Percentiles rank a stretch among this genome's conserved stretches.
phyloP scores from a whole-genome alignment of 2,329 filamentous ascomycete species.

The Verticillium nubilum region DNA sequence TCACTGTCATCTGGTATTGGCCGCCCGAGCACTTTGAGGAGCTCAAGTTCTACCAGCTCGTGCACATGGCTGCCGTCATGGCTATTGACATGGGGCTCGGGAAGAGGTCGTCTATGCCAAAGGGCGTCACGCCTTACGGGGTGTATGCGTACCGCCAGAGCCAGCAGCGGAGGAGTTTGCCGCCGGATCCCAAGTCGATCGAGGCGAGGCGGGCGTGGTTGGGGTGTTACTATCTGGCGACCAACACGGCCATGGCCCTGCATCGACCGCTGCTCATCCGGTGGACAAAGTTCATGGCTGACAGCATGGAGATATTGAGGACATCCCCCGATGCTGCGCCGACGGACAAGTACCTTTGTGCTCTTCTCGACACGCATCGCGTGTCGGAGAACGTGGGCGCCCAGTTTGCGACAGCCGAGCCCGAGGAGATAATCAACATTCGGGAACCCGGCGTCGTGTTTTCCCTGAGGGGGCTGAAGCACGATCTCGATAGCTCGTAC shows the following conservation, averaged over 20 bases:
- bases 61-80: constrained; percentile 77
- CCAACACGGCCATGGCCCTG: constrained; percentile 56
- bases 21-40: constrained; percentile 80
- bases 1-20: constrained; percentile 79
- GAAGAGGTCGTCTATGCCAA: constrained; percentile 27
- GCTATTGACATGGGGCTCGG: constrained; percentile 78
- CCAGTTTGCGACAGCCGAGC: constrained; percentile 64
- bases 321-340: constrained; percentile 48
- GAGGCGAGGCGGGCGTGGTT: constrained; percentile 55
- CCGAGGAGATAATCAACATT: constrained; percentile 46
- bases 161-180: constrained; percentile 32
- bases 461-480: constrained; percentile 59
- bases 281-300: constrained; percentile 55
- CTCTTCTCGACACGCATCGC: constrained; percentile 53
- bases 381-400: constrained; percentile 64
- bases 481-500: constrained; percentile 56
- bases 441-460: constrained; percentile 60
- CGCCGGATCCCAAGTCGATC: constrained; percentile 46
- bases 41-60: constrained; percentile 83
- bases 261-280: constrained; percentile 55
- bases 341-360: constrained; percentile 52
- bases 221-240: constrained; percentile 52
- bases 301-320: constrained; percentile 52
- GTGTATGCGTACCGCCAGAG: constrained; percentile 23
- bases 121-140: constrained; percentile 9